Percentiles rank a stretch among this genome's conserved stretches.
Evolutionary conservation across 2,329 filamentous ascomycete genomes (phyloP).

Genomic region (Trichophaea hybrida): DNA sequence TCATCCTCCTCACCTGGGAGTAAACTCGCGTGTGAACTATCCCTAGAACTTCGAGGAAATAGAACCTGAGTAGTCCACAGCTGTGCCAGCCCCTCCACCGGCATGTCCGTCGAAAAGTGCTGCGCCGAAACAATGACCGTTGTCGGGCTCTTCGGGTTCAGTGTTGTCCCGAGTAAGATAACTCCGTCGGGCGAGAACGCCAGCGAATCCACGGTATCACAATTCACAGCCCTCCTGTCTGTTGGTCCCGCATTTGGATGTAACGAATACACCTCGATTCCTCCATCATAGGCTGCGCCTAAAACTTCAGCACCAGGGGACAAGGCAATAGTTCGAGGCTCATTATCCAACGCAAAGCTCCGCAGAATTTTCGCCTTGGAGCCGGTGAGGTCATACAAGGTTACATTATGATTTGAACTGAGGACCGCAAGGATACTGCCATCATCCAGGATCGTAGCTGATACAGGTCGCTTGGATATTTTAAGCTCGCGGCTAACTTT

Average conservation of each 20-base stretch:
- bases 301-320: conserved; percentile 70
- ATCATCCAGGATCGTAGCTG: conserved; percentile 66
- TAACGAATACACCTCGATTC: conserved; percentile 75
- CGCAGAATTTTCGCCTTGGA: conserved; percentile 55
- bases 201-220: conserved; percentile 57
- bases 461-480: conserved; percentile 58
- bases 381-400: conserved; percentile 60
- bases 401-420: conserved; percentile 68
- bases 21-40: conserved; percentile 63
- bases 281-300: conserved; percentile 70
- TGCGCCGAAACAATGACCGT: conserved; percentile 67
- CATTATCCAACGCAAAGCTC: conserved; percentile 63
- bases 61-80: conserved; percentile 78
- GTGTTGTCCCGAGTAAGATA: conserved; percentile 62
- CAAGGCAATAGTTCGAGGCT: conserved; percentile 61
- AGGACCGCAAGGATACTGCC: conserved; percentile 63
- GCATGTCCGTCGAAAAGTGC: conserved; percentile 53
- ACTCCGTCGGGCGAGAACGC: conserved; percentile 65
- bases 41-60: conserved; percentile 65
- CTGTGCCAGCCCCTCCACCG: conserved; percentile 45
- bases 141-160: conserved; percentile 47
- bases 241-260: conserved; percentile 47
- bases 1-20: conserved; percentile 39
- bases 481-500: conserved; percentile 63
- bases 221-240: conserved; percentile 63